Conservation (phyloP, 768 basidiomycete species). For the Boletus rubroflammeus region DNA sequence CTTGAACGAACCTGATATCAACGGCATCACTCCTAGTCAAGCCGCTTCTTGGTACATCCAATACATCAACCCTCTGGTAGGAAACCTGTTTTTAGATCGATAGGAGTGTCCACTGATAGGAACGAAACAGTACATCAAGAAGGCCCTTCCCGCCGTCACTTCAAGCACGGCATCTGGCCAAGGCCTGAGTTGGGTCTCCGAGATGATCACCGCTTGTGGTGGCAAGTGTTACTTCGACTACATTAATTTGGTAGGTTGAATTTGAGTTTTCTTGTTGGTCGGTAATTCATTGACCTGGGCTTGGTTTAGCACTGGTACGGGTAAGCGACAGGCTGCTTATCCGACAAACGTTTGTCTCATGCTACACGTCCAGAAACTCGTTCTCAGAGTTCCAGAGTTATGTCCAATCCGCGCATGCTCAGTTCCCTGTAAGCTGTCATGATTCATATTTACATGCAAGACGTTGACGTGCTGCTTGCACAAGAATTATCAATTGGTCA, state of each 20-base stretch:
- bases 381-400: constrained; percentile 28
- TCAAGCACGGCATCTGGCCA: constrained; percentile 30
- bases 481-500: constrained; percentile 24
- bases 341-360: background rate
- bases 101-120: background rate
- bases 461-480: background rate
- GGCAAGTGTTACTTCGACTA: constrained; percentile 34
- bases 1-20: constrained; percentile 37
- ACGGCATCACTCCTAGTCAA: constrained; percentile 23
- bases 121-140: constrained; percentile 31
- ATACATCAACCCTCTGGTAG: constrained; percentile 35
- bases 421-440: constrained; percentile 24
- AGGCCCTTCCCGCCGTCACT: constrained; percentile 37
- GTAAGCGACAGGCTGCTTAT: constrained; percentile 8
- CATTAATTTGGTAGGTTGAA: constrained; percentile 31
- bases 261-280: background rate
- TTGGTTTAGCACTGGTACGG: constrained; percentile 28
- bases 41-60: constrained; percentile 38
- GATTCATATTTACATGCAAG: background rate
- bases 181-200: constrained; percentile 34
- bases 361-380: constrained; percentile 11
- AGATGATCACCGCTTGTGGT: constrained; percentile 35
- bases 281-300: background rate
- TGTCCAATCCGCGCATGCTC: constrained; percentile 24
- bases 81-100: background rate